phyloP scores from a whole-genome alignment of 495 filamentous ascomycete species.

The Daldinia vernicosa region DNA sequence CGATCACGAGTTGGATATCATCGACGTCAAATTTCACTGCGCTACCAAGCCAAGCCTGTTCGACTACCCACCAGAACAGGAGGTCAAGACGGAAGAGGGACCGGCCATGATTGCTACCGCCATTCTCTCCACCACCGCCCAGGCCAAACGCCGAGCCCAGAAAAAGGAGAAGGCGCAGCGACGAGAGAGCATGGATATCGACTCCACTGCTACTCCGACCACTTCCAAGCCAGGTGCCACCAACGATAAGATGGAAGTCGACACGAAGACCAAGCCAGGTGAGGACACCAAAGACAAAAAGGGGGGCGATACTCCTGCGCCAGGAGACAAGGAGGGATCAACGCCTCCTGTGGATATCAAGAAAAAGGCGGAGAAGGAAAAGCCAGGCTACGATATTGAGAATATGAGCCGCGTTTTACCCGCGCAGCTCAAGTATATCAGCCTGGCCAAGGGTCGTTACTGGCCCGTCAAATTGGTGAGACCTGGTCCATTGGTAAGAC shows the following conservation, averaged over 20 bases:
- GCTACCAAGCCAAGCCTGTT: conserved; percentile 94
- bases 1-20: conserved; percentile 91
- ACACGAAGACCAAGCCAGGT: conserved; percentile 70
- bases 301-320: conserved; percentile 52
- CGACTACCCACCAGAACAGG: conserved; percentile 96
- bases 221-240: conserved; percentile 61
- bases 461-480: conserved; percentile 94
- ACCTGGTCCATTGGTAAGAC: conserved; percentile 35
- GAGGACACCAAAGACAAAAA: conserved; percentile 71
- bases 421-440: conserved; percentile 93
- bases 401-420: conserved; percentile 97
- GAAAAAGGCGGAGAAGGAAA: conserved; percentile 95
- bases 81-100: conserved; percentile 91
- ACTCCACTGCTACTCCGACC: conserved; percentile 82
- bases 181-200: conserved; percentile 88
- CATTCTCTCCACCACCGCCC: conserved; percentile 93
- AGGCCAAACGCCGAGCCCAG: conserved; percentile 91
- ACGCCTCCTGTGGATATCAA: conserved; percentile 61
- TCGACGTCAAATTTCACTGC: conserved; percentile 95
- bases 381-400: conserved; percentile 92
- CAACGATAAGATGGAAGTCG: conserved; percentile 90
- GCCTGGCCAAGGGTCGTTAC: conserved; percentile 85
- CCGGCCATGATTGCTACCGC: conserved; percentile 95
- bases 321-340: conserved; percentile 66
- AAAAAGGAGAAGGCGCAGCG: conserved; percentile 76